Conservation (phyloP, 768 basidiomycete genomes). For the Russula ochroleuca region DNA sequence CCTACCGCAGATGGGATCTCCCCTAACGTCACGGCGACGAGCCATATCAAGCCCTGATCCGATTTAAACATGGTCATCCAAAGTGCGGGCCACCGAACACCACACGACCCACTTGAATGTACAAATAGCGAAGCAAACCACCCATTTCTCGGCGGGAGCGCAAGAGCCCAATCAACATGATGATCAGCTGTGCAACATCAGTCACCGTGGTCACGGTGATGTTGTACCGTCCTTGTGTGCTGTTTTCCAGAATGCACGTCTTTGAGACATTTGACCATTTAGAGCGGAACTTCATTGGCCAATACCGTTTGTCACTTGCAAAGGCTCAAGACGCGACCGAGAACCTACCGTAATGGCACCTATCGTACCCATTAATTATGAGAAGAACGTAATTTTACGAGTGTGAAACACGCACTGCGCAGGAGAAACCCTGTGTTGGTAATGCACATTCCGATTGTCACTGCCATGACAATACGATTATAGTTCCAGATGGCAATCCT, state of each 20-base stretch:
- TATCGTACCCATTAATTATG: no score
- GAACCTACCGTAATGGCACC: no score
- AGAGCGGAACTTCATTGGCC: no score
- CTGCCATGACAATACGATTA: not conserved
- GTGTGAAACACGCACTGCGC: not conserved
- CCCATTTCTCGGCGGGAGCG: not conserved
- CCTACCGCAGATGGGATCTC: slow-evolving; percentile 12
- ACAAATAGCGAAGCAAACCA: slow-evolving; percentile 1
- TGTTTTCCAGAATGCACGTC: not conserved
- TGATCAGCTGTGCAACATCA: slow-evolving; percentile 5
- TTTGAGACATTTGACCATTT: not conserved
- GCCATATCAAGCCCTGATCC: slow-evolving; percentile 18
- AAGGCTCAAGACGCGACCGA: no score
- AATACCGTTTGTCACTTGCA: no score
- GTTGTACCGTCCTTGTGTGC: not conserved
- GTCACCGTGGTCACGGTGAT: slow-evolving; percentile 11
- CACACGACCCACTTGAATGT: slow-evolving; percentile 6
- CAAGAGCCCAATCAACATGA: slow-evolving; percentile 16
- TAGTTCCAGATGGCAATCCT: slow-evolving; percentile 14
- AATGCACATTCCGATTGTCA: not conserved
- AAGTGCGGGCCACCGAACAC: no score
- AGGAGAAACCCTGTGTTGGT: slow-evolving; percentile 15
- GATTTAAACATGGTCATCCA: not conserved
- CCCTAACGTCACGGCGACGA: not conserved
- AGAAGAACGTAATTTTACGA: no score